Evolutionary conservation across 2,329 filamentous ascomycete genomes (phyloP), one percentile per base, ranked within the genome.

Genomic region (Talaromyces sp.): DNA sequence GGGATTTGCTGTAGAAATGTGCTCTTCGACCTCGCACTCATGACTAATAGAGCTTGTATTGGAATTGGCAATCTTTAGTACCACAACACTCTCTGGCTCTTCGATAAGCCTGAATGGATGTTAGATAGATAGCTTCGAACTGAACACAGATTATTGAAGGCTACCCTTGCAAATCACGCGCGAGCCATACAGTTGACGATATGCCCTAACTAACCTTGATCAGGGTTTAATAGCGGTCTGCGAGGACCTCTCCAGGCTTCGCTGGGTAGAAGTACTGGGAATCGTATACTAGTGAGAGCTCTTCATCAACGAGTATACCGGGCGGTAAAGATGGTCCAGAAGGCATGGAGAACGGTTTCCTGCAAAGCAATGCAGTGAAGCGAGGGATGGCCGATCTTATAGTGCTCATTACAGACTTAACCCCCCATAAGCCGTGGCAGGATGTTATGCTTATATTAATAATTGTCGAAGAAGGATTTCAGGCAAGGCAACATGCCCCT

Each of bases 21-120:
- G 68, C 37, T 68, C 56, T 52, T 69, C 65, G 54, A 75, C 60
- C 16, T 69, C 62, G 13, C 70, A 60, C 59, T 73, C 67, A 58
- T 64, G 49, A 54, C 49, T 20, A 63, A 59, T 54, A 4, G 41
- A 55, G 47, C 30, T 58, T n/a, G 45, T 33, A 60, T 69, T 64
- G 4, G 51, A 60, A 60, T 68, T 68, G 16, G 41, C 37, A 3
- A 70, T 66, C 57, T 70, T 68, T 3, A 71, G 48, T 46, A 58
- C 60, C 46, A 70, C 58, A 1, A 69, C n/a, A 0, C 3, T 57
- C 42, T 70, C 67, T 59, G 58, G 45, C 29, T 64, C 63, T 51
- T 66, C 52, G 9, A 55, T 49, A 59, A 63, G 52, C 36, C 65
- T 67, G 41, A 52, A 58, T 54, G 5, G 49, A 59, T 64, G 55